Percentiles rank a stretch among this genome's conserved stretches.
These are phyloP conservation scores for Apostasia ramifera DNA, from an alignment of 106 monocot species.

Conservation along the genomic window DNA sequence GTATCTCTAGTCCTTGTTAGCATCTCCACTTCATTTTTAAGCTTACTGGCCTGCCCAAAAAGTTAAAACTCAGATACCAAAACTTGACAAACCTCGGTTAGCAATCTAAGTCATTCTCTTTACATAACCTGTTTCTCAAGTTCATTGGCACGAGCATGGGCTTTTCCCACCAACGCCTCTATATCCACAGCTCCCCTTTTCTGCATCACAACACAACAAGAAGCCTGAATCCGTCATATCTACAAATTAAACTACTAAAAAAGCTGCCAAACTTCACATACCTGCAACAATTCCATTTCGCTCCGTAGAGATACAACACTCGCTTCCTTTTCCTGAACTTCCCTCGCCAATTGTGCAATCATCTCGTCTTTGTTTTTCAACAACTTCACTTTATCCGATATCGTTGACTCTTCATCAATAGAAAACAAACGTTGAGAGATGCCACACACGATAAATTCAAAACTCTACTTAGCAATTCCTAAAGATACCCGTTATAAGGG, in stretches of 20 bases:
- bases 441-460: too few relatives aligned
- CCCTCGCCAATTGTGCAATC: slow-evolving; percentile 24
- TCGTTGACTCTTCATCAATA: slow-evolving; percentile 35
- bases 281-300: slow-evolving; percentile 34
- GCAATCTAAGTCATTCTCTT: background rate
- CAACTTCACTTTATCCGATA: slow-evolving; percentile 19
- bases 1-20: slow-evolving; percentile 33
- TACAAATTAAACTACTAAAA: background rate
- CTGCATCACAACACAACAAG: slow-evolving; percentile 16
- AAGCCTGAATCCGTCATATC: background rate
- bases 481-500: too few relatives aligned
- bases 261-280: slow-evolving; percentile 3
- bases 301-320: slow-evolving; percentile 26
- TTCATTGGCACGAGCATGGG: slow-evolving; percentile 28
- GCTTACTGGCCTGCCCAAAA: slow-evolving; percentile 44
- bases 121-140: slow-evolving; percentile 49
- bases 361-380: slow-evolving; percentile 46
- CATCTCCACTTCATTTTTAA: slow-evolving; percentile 38
- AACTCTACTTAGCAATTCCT: too few relatives aligned
- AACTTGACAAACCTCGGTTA: background rate
- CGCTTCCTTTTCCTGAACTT: slow-evolving; percentile 31
- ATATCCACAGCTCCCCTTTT: slow-evolving; percentile 32
- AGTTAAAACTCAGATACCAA: background rate
- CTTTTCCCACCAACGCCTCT: slow-evolving; percentile 31
- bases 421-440: background rate